Evolutionary conservation across 352 stramenopile genomes (phyloP), one percentile per base, ranked within the genome.

Genomic region (Phytopythium oedochilum): DNA sequence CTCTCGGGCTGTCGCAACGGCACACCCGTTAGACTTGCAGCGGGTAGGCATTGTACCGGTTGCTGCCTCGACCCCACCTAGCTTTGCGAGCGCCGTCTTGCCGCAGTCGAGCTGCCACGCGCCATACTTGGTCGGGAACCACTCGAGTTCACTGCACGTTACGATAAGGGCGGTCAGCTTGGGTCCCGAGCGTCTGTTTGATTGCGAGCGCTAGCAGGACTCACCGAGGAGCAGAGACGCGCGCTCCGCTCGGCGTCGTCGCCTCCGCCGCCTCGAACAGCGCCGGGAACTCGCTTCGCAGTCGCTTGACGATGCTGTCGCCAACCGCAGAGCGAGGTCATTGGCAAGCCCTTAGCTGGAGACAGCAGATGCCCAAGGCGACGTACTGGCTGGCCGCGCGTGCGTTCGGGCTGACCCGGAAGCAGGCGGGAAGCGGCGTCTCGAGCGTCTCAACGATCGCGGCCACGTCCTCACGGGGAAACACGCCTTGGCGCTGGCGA

Each of bases 61-160:
- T n/a, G n/a, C n/a, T n/a, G n/a, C n/a, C 10, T 36, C 32, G 40
- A 32, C 26, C 54, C 23, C 64, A 83, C 71, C 70, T 22, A 68
- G 63, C 60, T 80, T 89, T 45, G 79, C 67, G 12, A 92, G 74
- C 6, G 74, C 75, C 10, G 68, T 75, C 43, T 83, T 83, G 28
- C 83, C 83, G 46, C 80, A 84, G 53, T 88, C 75, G 32, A 92
- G 55, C 62, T 92, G 79, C 83, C 83, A 92, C 3, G 83, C 83
- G 14, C 66, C 75, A 50, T 86, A 61, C 10, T 47, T 54, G 31
- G 71, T 59, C 23, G 76, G 75, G 44, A 89, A 92, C 80, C 83
- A 92, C 25, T 60, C 25, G 20, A 92, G 64, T 48, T 80, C 63
- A 5, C 78, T 87, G 48, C 17, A 34, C 29, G 29, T 32, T 10